phyloP scores from a whole-genome alignment of 1,284 basidiomycete species.

The Ustilago tritici region DNA sequence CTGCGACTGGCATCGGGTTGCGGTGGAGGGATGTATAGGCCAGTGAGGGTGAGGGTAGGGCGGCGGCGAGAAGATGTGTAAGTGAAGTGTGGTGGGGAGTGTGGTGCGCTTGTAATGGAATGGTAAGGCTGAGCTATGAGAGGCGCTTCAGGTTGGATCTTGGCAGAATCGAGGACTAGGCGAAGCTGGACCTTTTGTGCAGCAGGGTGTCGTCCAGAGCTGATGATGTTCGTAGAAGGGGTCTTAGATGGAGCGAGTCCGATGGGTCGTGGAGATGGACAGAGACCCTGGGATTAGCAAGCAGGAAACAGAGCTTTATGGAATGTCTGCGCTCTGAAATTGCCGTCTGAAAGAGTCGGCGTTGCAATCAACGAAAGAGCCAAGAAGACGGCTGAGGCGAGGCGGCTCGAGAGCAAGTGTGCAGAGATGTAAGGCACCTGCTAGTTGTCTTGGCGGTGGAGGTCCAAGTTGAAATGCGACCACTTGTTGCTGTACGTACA shows the following conservation, averaged over 20 bases:
- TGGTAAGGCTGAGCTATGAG: neutral
- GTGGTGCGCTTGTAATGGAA: neutral
- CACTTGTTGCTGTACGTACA: neutral
- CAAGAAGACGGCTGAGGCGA: neutral
- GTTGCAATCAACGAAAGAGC: neutral
- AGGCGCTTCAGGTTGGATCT: neutral
- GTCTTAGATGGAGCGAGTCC: neutral
- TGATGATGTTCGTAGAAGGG: neutral
- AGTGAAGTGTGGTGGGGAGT: neutral
- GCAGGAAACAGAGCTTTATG: no score
- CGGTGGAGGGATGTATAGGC: neutral
- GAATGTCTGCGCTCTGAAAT: neutral
- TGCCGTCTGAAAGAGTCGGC: neutral
- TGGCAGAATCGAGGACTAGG: neutral
- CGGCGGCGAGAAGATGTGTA: neutral
- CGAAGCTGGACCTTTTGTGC: neutral
- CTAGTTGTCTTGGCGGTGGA: neutral
- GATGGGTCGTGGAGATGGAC: neutral
- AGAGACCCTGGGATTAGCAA: no score
- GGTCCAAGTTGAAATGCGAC: neutral
- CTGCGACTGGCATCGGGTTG: conserved; percentile 35
- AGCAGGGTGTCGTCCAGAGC: neutral
- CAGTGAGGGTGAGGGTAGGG: neutral
- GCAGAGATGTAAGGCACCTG: neutral
- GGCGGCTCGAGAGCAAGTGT: neutral